phyloP scores from a whole-genome alignment of 2,329 filamentous ascomycete species.

The Myriosclerotinia duriaeana region DNA sequence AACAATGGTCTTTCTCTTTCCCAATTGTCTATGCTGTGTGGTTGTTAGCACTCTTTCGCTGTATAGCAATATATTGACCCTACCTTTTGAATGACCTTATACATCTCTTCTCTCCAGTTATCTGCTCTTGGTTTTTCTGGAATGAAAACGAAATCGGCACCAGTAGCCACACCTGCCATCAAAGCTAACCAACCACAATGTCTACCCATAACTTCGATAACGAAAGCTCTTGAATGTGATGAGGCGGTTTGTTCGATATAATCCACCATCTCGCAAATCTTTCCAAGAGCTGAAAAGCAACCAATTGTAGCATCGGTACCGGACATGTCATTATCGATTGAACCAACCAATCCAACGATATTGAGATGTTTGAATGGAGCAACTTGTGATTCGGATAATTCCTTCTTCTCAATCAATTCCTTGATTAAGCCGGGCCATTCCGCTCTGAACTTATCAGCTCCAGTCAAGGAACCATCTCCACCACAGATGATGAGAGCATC shows the following conservation, averaged over 20 bases:
- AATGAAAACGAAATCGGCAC: conserved; percentile 95
- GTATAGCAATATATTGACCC: conserved; percentile 27
- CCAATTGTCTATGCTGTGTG: conserved; percentile 73
- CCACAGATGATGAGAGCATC: conserved; percentile 96
- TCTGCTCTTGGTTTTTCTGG: conserved; percentile 86
- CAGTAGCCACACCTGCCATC: conserved; percentile 92
- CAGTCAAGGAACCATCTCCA: conserved; percentile 93
- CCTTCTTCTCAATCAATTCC: conserved; percentile 74
- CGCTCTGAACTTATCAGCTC: conserved; percentile 85
- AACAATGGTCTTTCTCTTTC: conserved; percentile 97
- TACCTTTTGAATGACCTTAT: conserved; percentile 69
- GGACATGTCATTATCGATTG: conserved; percentile 97
- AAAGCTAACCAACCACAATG: conserved; percentile 97
- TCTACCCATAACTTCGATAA: conserved; percentile 97
- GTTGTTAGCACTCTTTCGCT: conserved; percentile 21
- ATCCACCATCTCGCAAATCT: conserved; percentile 95
- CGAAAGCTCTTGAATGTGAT: conserved; percentile 93
- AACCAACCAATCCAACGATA: conserved; percentile 93
- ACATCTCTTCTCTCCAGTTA: conserved; percentile 91
- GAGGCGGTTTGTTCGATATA: conserved; percentile 94
- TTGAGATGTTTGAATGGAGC: conserved; percentile 83
- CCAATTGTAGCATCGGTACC: conserved; percentile 97
- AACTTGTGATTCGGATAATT: conserved; percentile 70
- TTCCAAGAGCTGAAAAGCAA: conserved; percentile 87
- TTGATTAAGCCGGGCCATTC: conserved; percentile 89